These are phyloP conservation scores for Pseudogymnoascus sp. DNA, from an alignment of 2,329 filamentous ascomycete genomes.

Conservation along the genomic window DNA sequence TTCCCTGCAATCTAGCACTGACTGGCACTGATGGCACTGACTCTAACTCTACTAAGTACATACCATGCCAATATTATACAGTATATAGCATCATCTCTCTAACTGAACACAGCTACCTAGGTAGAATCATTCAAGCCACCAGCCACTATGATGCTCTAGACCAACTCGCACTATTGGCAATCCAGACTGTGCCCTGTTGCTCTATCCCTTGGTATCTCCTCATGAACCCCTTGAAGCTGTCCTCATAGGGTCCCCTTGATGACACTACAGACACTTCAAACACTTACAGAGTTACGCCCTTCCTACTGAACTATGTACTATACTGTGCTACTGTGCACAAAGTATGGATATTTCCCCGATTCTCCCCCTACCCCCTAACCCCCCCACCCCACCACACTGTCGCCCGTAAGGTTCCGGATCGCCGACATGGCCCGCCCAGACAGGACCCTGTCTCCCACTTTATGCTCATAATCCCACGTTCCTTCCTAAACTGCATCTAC, in stretches of 20 bases:
- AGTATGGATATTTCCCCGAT: not conserved
- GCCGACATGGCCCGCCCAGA: not conserved
- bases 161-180: not conserved
- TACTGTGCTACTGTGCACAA: not conserved
- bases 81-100: not conserved
- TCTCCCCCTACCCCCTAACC: not conserved
- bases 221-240: not conserved
- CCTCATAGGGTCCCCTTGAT: not conserved
- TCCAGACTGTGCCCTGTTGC: not conserved
- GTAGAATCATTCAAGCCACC: not conserved
- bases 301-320: not conserved
- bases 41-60: not conserved
- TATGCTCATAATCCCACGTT: not conserved
- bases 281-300: not conserved
- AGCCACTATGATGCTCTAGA: not conserved
- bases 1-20: not conserved
- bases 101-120: not conserved
- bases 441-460: not conserved
- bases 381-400: not conserved
- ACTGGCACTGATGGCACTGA: too few relatives aligned
- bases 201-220: not conserved
- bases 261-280: not conserved
- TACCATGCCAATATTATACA: not conserved
- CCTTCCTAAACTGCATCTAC: slow-evolving; percentile 1
- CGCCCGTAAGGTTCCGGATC: not conserved